Conservation (phyloP, 805 yeast genomes). For the Lipomyces sp. region DNA sequence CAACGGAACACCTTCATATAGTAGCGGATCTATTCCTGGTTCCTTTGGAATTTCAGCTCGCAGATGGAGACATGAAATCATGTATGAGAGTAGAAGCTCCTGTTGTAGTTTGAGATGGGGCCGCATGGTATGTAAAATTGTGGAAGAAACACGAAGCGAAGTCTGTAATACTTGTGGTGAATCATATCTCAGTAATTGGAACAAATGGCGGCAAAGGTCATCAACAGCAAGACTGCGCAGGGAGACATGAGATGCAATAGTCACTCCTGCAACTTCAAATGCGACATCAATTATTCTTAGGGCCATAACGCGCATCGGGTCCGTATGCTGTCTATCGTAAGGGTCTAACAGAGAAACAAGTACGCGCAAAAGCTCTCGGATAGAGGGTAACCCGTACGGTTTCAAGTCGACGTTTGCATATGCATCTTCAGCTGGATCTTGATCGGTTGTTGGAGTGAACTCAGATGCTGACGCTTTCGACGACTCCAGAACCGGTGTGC, state of each 20-base stretch:
- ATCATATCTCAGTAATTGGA: conserved; percentile 77
- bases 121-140: conserved; percentile 70
- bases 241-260: conserved; percentile 64
- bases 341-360: conserved; percentile 82
- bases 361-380: conserved; percentile 75
- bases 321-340: conserved; percentile 82
- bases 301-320: conserved; percentile 83
- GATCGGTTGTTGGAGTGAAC: conserved; percentile 23
- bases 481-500: conserved; percentile 22
- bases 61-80: conserved; percentile 49
- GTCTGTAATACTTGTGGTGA: conserved; percentile 74
- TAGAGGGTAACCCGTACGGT: conserved; percentile 73
- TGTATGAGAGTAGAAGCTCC: conserved; percentile 56
- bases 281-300: conserved; percentile 74
- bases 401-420: conserved; percentile 30
- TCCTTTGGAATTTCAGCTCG: conserved; percentile 48
- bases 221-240: conserved; percentile 73
- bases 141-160: conserved; percentile 74
- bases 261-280: conserved; percentile 77
- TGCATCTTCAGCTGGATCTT: conserved; percentile 20
- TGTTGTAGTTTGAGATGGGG: conserved; percentile 74
- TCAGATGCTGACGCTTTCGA: conserved; percentile 27
- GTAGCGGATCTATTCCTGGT: conserved; percentile 46
- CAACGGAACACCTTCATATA: conserved; percentile 49
- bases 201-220: conserved; percentile 80